These are phyloP conservation scores for Salvia splendens DNA, from an alignment of 257 asterid genomes.

Conservation along the genomic window DNA sequence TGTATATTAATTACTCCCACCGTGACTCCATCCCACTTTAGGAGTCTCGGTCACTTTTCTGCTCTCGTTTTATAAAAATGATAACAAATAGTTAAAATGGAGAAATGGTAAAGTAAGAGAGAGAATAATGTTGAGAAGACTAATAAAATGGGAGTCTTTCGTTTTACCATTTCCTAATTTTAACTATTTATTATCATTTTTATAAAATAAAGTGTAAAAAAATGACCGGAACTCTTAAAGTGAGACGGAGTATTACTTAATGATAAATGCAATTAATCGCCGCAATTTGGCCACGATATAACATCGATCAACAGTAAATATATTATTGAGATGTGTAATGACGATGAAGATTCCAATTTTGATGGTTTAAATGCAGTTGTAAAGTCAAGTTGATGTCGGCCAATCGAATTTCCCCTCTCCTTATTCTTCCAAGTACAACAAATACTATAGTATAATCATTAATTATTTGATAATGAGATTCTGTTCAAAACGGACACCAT, in stretches of 20 bases:
- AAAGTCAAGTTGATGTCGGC: neutral
- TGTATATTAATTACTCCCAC: too few species aligned
- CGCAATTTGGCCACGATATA: neutral
- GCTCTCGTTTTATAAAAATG: too few species aligned
- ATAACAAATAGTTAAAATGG: too few species aligned
- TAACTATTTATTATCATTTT: too few species aligned
- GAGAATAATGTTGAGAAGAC: too few species aligned
- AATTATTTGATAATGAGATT: conserved; percentile 19
- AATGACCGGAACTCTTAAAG: too few species aligned
- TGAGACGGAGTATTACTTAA: neutral
- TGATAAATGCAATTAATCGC: neutral
- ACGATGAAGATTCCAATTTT: conserved; percentile 30
- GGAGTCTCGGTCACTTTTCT: too few species aligned
- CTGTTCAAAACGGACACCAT: conserved; percentile 20
- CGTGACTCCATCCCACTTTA: too few species aligned
- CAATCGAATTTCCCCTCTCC: neutral
- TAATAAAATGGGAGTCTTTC: too few species aligned
- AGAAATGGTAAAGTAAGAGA: too few species aligned
- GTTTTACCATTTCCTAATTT: too few species aligned
- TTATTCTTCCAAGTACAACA: neutral
- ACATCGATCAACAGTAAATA: neutral
- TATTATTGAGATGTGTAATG: conserved; percentile 5
- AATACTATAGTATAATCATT: neutral
- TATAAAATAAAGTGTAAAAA: too few species aligned
- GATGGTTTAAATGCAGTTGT: conserved; percentile 18